Evolutionary conservation across 164 flowering plant species (phyloP).

Genomic region (Aristolochia californica): DNA sequence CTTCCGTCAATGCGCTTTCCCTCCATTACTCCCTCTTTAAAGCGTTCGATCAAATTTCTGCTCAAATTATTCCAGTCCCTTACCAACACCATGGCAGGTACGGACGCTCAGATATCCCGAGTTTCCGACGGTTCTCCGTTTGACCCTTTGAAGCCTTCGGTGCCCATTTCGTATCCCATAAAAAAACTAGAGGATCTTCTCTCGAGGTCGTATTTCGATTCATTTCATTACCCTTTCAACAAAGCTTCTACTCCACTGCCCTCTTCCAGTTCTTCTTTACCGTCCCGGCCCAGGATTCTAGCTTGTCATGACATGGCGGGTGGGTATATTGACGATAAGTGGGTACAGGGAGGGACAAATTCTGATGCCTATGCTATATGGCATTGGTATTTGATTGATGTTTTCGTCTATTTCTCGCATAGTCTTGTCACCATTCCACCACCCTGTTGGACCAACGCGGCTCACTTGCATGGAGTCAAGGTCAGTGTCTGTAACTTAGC

Average conservation of each 20-base stretch:
- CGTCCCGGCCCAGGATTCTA: constrained; percentile 47
- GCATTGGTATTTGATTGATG: constrained; percentile 95
- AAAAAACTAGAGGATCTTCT: constrained; percentile 52
- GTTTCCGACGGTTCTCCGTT: constrained; percentile 26
- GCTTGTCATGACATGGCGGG: constrained; percentile 92
- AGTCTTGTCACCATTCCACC: constrained; percentile 79
- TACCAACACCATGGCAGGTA: not conserved
- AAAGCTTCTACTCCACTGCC: constrained; percentile 38
- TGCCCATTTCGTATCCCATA: constrained; percentile 71
- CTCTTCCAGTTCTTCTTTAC: constrained; percentile 13
- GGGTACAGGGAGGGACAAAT: constrained; percentile 74
- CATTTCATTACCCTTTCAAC: constrained; percentile 85
- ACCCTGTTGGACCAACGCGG: constrained; percentile 86
- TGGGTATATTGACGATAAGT: constrained; percentile 71
- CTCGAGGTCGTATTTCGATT: constrained; percentile 58
- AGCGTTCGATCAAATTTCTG: not conserved
- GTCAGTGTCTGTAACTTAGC: constrained; percentile 19
- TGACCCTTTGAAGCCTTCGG: constrained; percentile 47
- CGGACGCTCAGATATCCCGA: not conserved
- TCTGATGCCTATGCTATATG: constrained; percentile 63
- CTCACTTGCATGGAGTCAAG: constrained; percentile 87
- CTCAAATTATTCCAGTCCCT: not conserved
- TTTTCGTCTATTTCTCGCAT: constrained; percentile 89
- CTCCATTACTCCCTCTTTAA: not conserved
- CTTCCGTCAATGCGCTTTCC: not conserved